These are phyloP conservation scores for Leccinum incarnatum DNA, from an alignment of 768 basidiomycete species.

Conservation along the genomic window DNA sequence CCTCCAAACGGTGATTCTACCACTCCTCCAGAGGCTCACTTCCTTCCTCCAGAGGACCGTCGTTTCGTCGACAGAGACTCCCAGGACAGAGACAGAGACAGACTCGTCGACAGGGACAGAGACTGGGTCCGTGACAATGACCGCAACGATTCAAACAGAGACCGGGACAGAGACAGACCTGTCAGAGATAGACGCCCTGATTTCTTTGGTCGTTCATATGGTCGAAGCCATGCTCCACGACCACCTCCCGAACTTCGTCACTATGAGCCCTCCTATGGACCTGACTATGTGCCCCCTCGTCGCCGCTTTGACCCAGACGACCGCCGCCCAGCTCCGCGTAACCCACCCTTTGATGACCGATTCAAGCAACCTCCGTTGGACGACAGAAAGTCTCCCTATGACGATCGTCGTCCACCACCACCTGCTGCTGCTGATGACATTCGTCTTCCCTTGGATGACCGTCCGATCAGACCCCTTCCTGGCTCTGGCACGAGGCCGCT, in stretches of 20 bases:
- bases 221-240: conserved; percentile 38
- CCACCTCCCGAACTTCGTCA: conserved; percentile 48
- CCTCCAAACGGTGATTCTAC: conserved; percentile 8
- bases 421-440: conserved; percentile 20
- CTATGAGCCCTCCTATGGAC: conserved; percentile 44
- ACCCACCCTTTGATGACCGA: conserved; percentile 20
- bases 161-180: conserved; percentile 34
- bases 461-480: conserved; percentile 30
- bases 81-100: conserved; percentile 30
- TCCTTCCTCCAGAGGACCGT: conserved; percentile 28
- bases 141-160: conserved; percentile 23
- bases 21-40: conserved; percentile 9
- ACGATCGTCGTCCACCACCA: conserved; percentile 27
- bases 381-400: conserved; percentile 30
- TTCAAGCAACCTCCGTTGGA: conserved; percentile 28
- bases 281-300: conserved; percentile 31
- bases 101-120: not conserved
- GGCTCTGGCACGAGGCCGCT: conserved; percentile 14
- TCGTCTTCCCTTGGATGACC: conserved; percentile 31
- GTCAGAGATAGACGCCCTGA: conserved; percentile 37
- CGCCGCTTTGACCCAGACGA: conserved; percentile 35
- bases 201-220: conserved; percentile 38
- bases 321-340: conserved; percentile 24
- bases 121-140: conserved; percentile 38
- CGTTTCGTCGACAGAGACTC: conserved; percentile 33